Percentiles rank a stretch among this genome's conserved stretches.
These are phyloP conservation scores for Byssochlamys sp. DNA, from an alignment of 2,329 filamentous ascomycete genomes.

Conservation along the genomic window DNA sequence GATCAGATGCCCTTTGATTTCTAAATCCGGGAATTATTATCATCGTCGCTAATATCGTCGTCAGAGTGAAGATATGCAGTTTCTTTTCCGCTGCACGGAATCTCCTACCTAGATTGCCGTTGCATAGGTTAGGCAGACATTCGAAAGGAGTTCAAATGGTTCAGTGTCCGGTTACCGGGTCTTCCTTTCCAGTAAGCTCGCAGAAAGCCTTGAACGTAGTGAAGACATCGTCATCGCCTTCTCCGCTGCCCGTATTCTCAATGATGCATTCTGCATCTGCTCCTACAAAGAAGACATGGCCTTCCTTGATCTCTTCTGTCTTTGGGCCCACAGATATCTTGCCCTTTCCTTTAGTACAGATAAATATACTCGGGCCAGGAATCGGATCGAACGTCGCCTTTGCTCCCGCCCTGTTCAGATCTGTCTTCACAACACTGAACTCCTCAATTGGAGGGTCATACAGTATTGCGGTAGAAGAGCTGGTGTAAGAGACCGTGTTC, in stretches of 20 bases:
- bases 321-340: constrained; percentile 79
- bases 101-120: background rate
- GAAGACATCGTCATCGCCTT: constrained; percentile 57
- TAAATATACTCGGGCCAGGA: constrained; percentile 80
- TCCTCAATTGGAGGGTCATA: constrained; percentile 97
- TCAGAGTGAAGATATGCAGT: background rate
- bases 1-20: background rate
- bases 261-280: constrained; percentile 75
- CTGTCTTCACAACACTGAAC: constrained; percentile 77
- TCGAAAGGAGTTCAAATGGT: background rate
- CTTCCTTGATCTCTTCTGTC: constrained; percentile 61
- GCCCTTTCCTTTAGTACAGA: constrained; percentile 76
- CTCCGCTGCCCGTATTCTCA: constrained; percentile 51
- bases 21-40: background rate
- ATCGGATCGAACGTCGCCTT: constrained; percentile 84
- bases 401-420: constrained; percentile 58
- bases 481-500: constrained; percentile 72
- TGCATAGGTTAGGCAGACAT: background rate
- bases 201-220: constrained; percentile 91
- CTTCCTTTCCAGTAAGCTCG: constrained; percentile 55
- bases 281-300: constrained; percentile 75
- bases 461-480: constrained; percentile 59
- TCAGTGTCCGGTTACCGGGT: constrained; percentile 26
- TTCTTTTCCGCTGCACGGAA: background rate
- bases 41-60: background rate